Evolutionary conservation across 257 asterid species (phyloP).

Genomic region (Penstemon barbatus): DNA sequence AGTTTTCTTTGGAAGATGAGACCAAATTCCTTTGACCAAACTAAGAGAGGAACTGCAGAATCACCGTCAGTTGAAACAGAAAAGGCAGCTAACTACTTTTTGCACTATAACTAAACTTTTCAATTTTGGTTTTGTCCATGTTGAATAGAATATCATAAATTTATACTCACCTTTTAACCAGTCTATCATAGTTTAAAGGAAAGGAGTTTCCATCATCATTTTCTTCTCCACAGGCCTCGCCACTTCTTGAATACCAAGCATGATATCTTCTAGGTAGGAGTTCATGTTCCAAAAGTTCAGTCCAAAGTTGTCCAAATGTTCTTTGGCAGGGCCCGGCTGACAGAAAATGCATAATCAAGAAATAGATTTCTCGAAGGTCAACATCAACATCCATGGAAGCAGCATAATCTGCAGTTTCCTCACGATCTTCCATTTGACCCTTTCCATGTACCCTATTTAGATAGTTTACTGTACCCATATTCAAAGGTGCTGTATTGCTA

Average conservation of each 20-base stretch:
- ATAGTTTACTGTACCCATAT: constrained; percentile 46
- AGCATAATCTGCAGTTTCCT: constrained; percentile 46
- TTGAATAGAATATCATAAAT: constrained; percentile 1
- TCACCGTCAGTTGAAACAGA: constrained; percentile 24
- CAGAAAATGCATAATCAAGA: constrained; percentile 87
- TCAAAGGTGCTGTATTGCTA: constrained; percentile 43
- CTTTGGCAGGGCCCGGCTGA: constrained; percentile 89
- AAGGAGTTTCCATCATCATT: constrained; percentile 64
- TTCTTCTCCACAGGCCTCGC: constrained; percentile 38
- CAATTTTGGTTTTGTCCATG: background rate
- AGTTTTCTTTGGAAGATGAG: constrained; percentile 12
- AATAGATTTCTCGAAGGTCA: constrained; percentile 83
- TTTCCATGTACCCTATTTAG: constrained; percentile 45
- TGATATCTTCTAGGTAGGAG: constrained; percentile 97
- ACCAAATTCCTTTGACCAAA: constrained; percentile 20
- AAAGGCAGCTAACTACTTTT: background rate
- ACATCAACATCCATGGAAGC: constrained; percentile 58
- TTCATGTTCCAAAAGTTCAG: constrained; percentile 76
- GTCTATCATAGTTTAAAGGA: constrained; percentile 60
- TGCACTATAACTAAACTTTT: background rate
- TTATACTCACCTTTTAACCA: constrained; percentile 56
- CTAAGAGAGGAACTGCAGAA: constrained; percentile 14
- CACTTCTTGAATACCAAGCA: constrained; percentile 79
- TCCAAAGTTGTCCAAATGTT: constrained; percentile 57
- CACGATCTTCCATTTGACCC: constrained; percentile 54